Evolutionary conservation across 805 yeast species (phyloP).

Genomic region (Komagataella populi): DNA sequence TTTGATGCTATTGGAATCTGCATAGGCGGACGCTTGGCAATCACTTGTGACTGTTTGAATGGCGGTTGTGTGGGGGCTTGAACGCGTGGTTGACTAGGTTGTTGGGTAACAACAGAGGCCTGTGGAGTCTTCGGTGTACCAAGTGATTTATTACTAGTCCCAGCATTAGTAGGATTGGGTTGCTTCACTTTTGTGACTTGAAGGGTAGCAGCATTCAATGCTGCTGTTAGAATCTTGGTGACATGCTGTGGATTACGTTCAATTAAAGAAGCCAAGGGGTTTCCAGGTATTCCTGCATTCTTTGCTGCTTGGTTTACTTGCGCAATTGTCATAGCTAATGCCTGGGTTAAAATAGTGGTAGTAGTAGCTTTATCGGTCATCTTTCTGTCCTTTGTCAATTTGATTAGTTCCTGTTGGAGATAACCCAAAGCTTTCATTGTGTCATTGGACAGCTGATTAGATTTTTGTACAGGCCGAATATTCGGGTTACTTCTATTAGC

Average conservation of each 20-base stretch:
- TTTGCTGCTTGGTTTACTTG: constrained; percentile 84
- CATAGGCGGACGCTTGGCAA: not conserved
- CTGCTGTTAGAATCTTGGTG: constrained; percentile 66
- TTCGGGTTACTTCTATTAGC: constrained; percentile 23
- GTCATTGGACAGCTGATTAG: constrained; percentile 29
- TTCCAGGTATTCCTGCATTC: constrained; percentile 66
- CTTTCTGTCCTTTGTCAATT: constrained; percentile 64
- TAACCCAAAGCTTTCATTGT: constrained; percentile 68
- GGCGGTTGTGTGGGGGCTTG: not conserved
- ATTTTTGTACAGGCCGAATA: constrained; percentile 10
- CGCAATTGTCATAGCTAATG: constrained; percentile 85
- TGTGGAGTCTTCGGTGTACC: constrained; percentile 1
- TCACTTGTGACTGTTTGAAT: not conserved
- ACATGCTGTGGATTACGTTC: constrained; percentile 74
- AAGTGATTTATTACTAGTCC: constrained; percentile 4
- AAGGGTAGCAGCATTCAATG: constrained; percentile 63
- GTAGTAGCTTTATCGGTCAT: constrained; percentile 72
- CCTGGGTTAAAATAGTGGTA: constrained; percentile 76
- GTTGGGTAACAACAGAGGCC: not conserved
- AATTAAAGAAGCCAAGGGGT: constrained; percentile 64
- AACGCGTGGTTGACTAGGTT: not conserved
- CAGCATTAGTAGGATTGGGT: constrained; percentile 6
- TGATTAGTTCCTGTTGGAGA: constrained; percentile 74
- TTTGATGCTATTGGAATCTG: not conserved
- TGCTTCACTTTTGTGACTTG: constrained; percentile 44